phyloP scores from a whole-genome alignment of 2,329 filamentous ascomycete species.

The Zarea fungicola region DNA sequence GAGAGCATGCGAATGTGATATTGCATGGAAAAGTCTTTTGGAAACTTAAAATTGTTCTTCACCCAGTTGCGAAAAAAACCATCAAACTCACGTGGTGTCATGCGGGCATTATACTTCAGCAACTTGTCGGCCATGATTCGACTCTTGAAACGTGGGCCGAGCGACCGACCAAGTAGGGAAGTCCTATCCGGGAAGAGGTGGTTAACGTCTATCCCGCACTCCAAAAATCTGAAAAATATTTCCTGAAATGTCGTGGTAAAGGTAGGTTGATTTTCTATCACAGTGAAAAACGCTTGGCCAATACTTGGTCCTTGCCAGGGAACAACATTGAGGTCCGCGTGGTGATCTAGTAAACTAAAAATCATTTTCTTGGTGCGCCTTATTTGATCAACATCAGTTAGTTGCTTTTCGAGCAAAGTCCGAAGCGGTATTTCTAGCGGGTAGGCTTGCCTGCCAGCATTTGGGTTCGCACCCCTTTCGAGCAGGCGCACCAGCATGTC shows the following conservation, averaged over 20 bases:
- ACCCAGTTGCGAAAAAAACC: neutral
- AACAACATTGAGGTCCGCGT: no score
- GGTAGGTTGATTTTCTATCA: neutral
- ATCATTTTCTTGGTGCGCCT: no score
- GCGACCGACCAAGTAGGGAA: neutral
- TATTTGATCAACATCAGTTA: no score
- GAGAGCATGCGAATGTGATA: neutral
- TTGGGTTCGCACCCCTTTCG: neutral
- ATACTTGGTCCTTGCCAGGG: neutral
- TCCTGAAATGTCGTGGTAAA: neutral
- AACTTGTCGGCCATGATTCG: neutral
- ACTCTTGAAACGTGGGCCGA: neutral
- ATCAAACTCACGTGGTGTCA: neutral
- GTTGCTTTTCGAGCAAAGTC: neutral
- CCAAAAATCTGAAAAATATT: neutral
- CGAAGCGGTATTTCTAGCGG: neutral
- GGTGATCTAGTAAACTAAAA: no score
- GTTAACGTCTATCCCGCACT: neutral
- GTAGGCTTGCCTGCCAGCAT: neutral
- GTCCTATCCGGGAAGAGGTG: neutral
- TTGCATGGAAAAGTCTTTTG: neutral
- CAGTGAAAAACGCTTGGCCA: neutral
- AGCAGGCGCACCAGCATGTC: neutral
- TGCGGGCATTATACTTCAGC: neutral
- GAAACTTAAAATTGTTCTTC: neutral